Evolutionary conservation across 768 basidiomycete genomes (phyloP), one percentile per base, ranked within the genome.

Genomic region (Trametes sanguinea): DNA sequence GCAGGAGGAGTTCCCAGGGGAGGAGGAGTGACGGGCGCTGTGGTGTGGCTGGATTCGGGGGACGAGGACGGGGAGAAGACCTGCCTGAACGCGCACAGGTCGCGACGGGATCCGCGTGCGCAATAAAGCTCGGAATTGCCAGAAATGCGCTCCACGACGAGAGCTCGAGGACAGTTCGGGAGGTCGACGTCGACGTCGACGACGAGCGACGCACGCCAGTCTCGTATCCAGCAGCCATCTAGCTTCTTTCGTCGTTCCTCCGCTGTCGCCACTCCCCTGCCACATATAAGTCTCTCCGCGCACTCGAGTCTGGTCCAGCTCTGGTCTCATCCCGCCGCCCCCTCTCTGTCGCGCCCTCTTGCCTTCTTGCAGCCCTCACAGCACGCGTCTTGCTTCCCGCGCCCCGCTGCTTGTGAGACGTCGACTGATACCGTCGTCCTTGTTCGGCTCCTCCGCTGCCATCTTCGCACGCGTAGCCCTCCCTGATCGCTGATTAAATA

Each of bases 391-490:
- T 58, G 52, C 61, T 55, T 58, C 44, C 42, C 39, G 48, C 17
- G 14, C 29, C 13, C 30, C 50, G 17, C 57, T 35, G 40, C 37
- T 29, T 17, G 54, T 51, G 48, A 30, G 14, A 43, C 9, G 4
- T 16, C 9, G 44, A 29, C 59, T 60, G 47, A 52, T 47, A 61
- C 51, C 57, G 54, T 54, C 51, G 53, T 52, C 37, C 67, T 63
- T 65, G 51, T 64, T 63, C 57, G 47, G 57, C 54, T 61, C 51
- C 48, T 47, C 47, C 39, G 6, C 57, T 56, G 51, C 27, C 56
- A 53, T 63, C 60, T 52, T 62, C 59, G 51, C 59, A 60, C 63
- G 58, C 60, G 51, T 48, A 43, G 29, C 58, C 48, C 33, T 7
- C 10, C 27, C 35, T 33, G 42, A 51, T 51, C 54, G 29, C 35